Evolutionary conservation across 2,329 filamentous ascomycete genomes (phyloP).

Genomic region (Didymella glomerata): DNA sequence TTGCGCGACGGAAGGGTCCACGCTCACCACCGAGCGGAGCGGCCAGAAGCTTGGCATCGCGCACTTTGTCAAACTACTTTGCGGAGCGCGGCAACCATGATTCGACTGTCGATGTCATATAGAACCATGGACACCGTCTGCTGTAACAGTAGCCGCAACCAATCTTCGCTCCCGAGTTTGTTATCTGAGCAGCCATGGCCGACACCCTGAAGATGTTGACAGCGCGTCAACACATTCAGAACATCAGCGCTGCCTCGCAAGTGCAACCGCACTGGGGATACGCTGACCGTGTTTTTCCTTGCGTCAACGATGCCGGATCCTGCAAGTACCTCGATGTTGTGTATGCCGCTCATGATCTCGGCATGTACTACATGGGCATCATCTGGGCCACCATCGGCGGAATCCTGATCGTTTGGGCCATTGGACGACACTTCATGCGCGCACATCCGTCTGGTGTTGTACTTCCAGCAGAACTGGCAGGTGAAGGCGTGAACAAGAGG

Average conservation of each 20-base stretch:
- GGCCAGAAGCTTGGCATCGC: slow-evolving; percentile 32
- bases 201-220: slow-evolving; percentile 26
- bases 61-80: slow-evolving; percentile 20
- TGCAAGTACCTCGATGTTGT: slow-evolving; percentile 67
- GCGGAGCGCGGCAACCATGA: slow-evolving; percentile 19
- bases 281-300: slow-evolving; percentile 62
- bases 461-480: slow-evolving; percentile 29
- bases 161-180: slow-evolving; percentile 23
- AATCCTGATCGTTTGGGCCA: slow-evolving; percentile 56
- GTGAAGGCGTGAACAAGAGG: slow-evolving; percentile 35
- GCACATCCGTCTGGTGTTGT: slow-evolving; percentile 40
- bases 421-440: slow-evolving; percentile 45
- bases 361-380: slow-evolving; percentile 65
- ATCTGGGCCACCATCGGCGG: slow-evolving; percentile 64
- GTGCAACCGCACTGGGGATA: slow-evolving; percentile 66
- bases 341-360: slow-evolving; percentile 62
- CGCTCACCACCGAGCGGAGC: slow-evolving; percentile 16
- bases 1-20: slow-evolving; percentile 9
- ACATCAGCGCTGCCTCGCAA: slow-evolving; percentile 50
- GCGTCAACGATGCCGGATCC: slow-evolving; percentile 65
- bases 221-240: slow-evolving; percentile 47
- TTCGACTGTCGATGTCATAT: slow-evolving; percentile 27
- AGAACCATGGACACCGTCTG: slow-evolving; percentile 14
- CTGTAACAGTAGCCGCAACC: slow-evolving; percentile 15
- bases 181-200: slow-evolving; percentile 31